phyloP scores from a whole-genome alignment of 306 rosid species.

The Macrotyloma uniflorum region DNA sequence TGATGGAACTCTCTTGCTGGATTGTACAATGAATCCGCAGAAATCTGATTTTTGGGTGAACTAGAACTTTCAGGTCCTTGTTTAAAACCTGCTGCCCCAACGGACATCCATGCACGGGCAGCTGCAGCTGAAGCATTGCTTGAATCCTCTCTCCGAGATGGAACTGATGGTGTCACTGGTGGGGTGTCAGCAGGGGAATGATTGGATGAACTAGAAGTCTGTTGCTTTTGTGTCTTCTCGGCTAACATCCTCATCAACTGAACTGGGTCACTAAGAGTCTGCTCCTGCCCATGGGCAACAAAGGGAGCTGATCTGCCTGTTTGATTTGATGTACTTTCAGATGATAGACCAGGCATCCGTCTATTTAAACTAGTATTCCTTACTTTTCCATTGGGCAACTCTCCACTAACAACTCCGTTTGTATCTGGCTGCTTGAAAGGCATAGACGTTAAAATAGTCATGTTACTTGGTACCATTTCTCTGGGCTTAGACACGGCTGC shows the following conservation, averaged over 20 bases:
- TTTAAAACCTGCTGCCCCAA: slow-evolving; percentile 90
- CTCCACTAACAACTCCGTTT: slow-evolving; percentile 60
- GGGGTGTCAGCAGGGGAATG: slow-evolving; percentile 64
- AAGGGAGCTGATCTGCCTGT: slow-evolving; percentile 54
- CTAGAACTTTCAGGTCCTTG: slow-evolving; percentile 66
- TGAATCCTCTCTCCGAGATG: slow-evolving; percentile 63
- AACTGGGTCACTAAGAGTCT: slow-evolving; percentile 74
- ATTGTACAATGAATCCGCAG: slow-evolving; percentile 78
- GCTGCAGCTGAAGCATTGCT: slow-evolving; percentile 87
- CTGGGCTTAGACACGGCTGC: slow-evolving; percentile 63
- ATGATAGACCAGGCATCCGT: slow-evolving; percentile 54
- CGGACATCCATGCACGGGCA: slow-evolving; percentile 99
- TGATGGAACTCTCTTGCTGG: slow-evolving; percentile 70
- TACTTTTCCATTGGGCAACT: slow-evolving; percentile 76
- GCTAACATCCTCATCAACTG: slow-evolving; percentile 78
- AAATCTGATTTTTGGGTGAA: slow-evolving; percentile 65
- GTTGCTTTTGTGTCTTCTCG: slow-evolving; percentile 75
- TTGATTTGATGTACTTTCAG: slow-evolving; percentile 64
- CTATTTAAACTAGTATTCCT: slow-evolving; percentile 43
- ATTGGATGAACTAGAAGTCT: slow-evolving; percentile 62
- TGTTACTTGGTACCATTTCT: slow-evolving; percentile 54
- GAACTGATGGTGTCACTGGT: slow-evolving; percentile 53
- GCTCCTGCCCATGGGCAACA: slow-evolving; percentile 69
- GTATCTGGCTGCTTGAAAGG: slow-evolving; percentile 66
- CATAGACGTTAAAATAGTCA: slow-evolving; percentile 51